Base-by-base conservation (phyloP, 257 asterid genomes). In the Nicotiana attenuata region DNA sequence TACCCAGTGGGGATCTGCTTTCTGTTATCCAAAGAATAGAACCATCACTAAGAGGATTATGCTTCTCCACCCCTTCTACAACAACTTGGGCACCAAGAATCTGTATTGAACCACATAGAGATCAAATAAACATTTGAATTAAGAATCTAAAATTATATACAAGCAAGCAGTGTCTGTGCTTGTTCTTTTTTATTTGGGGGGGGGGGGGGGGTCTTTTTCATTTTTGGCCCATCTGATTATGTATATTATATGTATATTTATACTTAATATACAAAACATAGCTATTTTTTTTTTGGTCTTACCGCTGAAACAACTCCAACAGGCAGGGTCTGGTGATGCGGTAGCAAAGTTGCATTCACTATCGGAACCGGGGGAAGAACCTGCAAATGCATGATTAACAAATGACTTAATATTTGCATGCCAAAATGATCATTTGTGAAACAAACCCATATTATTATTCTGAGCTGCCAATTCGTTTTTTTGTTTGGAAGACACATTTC, bases 21-120 rank as follows among this genome's bases (percentile, higher is more conserved):
- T 94, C 92, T 16, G 96, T 92, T 56, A 94, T 90, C 98, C 98
- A 96, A 80, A 94, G 91, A 83, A 94, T 90, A 2, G 99, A 92
- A 53, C 98, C 97, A 82, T 96, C 99, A 47, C 78, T 82, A 33
- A 96, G 97, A 60, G 99, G 98, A 79, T 82, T 87, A 86, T 96
- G 99, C 85, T 89, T 90, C 85, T 96, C 98, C 71, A 88, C 88
- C 57, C 98, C 98, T 87, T 96, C 99, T 24, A 96, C 95, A 33
- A 96, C 86, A 33, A 94, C 95, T 87, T 94, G 97, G 45, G 90
- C 69, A 10, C 95, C 98, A 50, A 96, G 0, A 28, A 94, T 86
- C 99, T 96, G 91, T 52, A 73, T 47, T 20, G 66, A 5, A 52
- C 56, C 56, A 52, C 56, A 13, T 14, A 52, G 5, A 52, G 15